Percentiles rank a stretch among this genome's conserved stretches.
phyloP scores from a whole-genome alignment of 352 stramenopile genomes.

The Globisporangium irregulare region DNA sequence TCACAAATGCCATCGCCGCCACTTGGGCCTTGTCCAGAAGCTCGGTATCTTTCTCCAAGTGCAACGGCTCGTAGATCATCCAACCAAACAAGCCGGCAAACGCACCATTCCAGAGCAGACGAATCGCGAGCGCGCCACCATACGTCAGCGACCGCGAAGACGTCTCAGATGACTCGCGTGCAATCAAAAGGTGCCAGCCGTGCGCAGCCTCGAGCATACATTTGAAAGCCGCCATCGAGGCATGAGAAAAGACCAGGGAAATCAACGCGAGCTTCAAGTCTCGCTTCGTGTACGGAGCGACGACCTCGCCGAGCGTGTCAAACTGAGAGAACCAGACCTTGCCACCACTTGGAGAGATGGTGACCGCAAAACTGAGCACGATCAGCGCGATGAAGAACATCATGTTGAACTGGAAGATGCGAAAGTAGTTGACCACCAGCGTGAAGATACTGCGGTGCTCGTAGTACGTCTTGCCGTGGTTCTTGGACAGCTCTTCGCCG shows the following conservation, averaged over 20 bases:
- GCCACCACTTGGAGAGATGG: slow-evolving; percentile 58
- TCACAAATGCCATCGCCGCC: slow-evolving; percentile 34
- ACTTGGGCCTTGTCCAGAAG: slow-evolving; percentile 39
- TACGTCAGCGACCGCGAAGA: slow-evolving; percentile 64
- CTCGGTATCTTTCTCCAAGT: slow-evolving; percentile 30
- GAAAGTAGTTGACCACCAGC: slow-evolving; percentile 73
- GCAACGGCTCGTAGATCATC: slow-evolving; percentile 60
- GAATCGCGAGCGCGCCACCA: slow-evolving; percentile 48
- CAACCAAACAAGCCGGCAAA: slow-evolving; percentile 56
- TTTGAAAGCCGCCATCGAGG: slow-evolving; percentile 51
- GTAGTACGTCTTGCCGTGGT: slow-evolving; percentile 78
- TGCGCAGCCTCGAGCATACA: slow-evolving; percentile 58
- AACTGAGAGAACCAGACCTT: slow-evolving; percentile 64
- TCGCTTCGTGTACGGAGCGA: slow-evolving; percentile 45
- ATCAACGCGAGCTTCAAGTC: slow-evolving; percentile 67
- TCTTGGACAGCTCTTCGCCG: slow-evolving; percentile 46
- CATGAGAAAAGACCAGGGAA: slow-evolving; percentile 45
- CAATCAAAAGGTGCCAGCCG: slow-evolving; percentile 53
- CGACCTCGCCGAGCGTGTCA: slow-evolving; percentile 46
- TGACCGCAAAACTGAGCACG: slow-evolving; percentile 52
- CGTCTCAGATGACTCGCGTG: slow-evolving; percentile 34
- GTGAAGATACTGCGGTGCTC: slow-evolving; percentile 76
- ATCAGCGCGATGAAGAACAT: slow-evolving; percentile 68
- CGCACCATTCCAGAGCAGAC: slow-evolving; percentile 59
- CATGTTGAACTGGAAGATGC: slow-evolving; percentile 82